phyloP scores from a whole-genome alignment of 139 green algal species.

The Trebouxia sp. region DNA sequence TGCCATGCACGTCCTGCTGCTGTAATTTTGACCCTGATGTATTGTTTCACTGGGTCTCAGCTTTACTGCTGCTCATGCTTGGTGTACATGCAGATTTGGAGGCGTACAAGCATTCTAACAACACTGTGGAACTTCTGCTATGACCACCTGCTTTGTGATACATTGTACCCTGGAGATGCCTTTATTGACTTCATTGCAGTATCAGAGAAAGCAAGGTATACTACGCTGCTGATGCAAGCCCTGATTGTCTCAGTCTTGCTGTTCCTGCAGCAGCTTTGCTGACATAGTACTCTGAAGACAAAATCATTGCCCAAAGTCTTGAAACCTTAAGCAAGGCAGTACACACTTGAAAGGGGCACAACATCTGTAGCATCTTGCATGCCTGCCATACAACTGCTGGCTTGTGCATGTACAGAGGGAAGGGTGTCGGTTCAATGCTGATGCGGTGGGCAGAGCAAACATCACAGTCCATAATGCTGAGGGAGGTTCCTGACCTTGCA shows the following conservation, averaged over 20 bases:
- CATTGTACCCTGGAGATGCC: slow-evolving; percentile 6
- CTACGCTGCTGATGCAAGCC: too few relatives aligned
- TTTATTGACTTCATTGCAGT: slow-evolving; percentile 33
- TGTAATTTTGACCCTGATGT: neutral
- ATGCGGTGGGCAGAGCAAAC: slow-evolving; percentile 30
- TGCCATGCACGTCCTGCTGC: neutral
- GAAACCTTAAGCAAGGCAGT: too few relatives aligned
- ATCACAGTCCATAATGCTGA: neutral
- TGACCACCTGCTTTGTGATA: slow-evolving; percentile 24
- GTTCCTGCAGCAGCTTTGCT: too few relatives aligned
- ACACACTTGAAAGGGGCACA: too few relatives aligned
- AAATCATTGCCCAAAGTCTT: too few relatives aligned
- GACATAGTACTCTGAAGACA: too few relatives aligned
- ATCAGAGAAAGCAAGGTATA: slow-evolving; percentile 16
- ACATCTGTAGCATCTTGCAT: too few relatives aligned
- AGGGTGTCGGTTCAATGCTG: slow-evolving; percentile 16
- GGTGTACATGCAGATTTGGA: slow-evolving; percentile 23
- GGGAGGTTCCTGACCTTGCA: neutral
- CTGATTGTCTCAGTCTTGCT: too few relatives aligned
- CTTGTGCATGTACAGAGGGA: too few relatives aligned
- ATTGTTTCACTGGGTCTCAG: neutral
- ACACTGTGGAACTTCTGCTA: slow-evolving; percentile 24
- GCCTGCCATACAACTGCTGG: too few relatives aligned
- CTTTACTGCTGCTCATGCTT: neutral
- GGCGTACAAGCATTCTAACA: neutral